Percentiles rank a stretch among this genome's conserved stretches.
These are phyloP conservation scores for Lophium mytilinum DNA, from an alignment of 495 filamentous ascomycete species.

Conservation along the genomic window DNA sequence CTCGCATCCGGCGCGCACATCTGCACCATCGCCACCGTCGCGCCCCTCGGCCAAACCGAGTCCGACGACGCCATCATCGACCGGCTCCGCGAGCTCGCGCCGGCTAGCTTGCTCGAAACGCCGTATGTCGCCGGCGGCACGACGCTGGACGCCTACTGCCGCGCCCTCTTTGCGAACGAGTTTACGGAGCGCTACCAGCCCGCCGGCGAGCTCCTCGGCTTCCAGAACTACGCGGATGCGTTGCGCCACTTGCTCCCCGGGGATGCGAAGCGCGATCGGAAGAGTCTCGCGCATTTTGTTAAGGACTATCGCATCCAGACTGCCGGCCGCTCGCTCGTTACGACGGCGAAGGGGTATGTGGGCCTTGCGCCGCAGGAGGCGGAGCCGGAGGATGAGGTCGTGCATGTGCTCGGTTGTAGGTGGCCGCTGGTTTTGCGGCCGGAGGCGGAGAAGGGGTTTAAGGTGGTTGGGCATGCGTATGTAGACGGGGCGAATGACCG, in stretches of 20 bases:
- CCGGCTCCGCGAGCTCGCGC: background rate
- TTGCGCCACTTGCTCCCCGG: background rate
- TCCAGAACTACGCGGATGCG: background rate
- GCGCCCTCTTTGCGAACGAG: background rate
- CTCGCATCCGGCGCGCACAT: background rate
- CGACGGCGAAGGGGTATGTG: background rate
- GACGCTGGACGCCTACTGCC: background rate
- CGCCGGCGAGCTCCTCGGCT: background rate
- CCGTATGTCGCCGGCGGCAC: background rate
- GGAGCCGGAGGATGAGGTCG: background rate
- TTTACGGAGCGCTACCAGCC: background rate
- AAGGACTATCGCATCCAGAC: background rate
- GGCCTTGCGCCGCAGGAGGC: background rate
- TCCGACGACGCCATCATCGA: background rate
- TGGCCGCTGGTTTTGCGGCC: background rate
- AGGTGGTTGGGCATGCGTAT: background rate
- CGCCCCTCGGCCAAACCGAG: background rate
- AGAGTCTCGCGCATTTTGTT: background rate
- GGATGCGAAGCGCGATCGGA: background rate
- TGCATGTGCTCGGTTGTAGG: background rate
- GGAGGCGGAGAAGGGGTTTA: background rate
- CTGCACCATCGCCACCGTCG: background rate
- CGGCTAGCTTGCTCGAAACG: background rate
- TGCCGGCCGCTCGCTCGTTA: background rate
- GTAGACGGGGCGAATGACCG: background rate